Conservation (phyloP, 2,329 filamentous ascomycete species). For the Diplodia mutila region DNA sequence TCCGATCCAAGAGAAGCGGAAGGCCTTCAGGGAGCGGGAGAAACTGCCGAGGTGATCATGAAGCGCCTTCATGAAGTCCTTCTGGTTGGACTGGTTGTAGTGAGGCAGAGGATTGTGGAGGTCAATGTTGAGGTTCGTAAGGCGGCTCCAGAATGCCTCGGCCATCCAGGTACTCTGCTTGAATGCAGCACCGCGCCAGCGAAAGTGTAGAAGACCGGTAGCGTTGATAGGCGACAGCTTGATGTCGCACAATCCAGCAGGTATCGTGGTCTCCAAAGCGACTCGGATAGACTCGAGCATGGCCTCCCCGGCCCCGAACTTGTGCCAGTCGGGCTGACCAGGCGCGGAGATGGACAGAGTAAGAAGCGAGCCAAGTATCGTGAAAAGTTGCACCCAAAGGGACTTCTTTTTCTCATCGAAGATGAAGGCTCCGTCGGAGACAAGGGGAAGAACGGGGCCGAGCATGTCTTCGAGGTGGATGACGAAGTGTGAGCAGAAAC, state of each 20-base stretch:
- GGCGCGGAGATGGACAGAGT: conserved; percentile 2
- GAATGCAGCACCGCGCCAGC: conserved; percentile 12
- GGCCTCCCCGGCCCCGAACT: neutral
- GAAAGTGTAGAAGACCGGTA: conserved; percentile 1
- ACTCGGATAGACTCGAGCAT: conserved; percentile 10
- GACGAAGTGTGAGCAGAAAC: conserved; percentile 1
- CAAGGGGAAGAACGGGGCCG: neutral
- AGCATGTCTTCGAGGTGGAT: neutral
- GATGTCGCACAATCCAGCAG: neutral
- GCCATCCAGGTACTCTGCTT: neutral
- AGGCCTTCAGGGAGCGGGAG: neutral
- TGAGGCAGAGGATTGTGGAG: conserved; percentile 14
- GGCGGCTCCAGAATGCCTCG: neutral
- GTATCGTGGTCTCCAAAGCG: conserved; percentile 4
- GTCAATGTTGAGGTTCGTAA: conserved; percentile 2
- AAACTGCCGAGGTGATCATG: conserved; percentile 23
- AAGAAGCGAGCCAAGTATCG: neutral
- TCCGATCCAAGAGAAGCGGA: conserved; percentile 20
- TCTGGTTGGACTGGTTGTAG: neutral
- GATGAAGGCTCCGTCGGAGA: neutral
- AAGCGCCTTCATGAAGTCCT: conserved; percentile 19
- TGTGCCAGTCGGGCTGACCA: conserved; percentile 6
- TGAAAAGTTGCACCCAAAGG: neutral
- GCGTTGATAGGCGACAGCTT: conserved; percentile 19
- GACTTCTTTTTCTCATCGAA: neutral